Percentiles rank a stretch among this genome's conserved stretches.
Conservation (phyloP, 257 asterid genomes). For the Solanum dulcamara region DNA sequence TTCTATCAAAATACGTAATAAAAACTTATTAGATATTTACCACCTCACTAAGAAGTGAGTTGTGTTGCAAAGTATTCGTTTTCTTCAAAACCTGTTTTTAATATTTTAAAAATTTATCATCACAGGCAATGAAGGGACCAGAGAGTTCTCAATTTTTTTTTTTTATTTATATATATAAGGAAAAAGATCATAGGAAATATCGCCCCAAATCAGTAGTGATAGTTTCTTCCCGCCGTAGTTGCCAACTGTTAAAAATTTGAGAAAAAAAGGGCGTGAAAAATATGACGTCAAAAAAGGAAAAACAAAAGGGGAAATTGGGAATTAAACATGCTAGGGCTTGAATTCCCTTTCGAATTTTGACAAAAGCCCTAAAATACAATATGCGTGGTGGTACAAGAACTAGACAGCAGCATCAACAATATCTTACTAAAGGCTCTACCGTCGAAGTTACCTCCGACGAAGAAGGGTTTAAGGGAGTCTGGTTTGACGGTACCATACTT, state of each 20-base stretch:
- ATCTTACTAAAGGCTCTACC: conserved; percentile 9
- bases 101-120: too few species aligned
- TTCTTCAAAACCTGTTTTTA: too few species aligned
- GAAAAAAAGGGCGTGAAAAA: background rate
- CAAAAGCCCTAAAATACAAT: conserved; percentile 2
- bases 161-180: too few species aligned
- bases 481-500: conserved; percentile 35
- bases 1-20: too few species aligned
- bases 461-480: conserved; percentile 34
- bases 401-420: background rate
- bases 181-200: background rate
- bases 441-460: conserved; percentile 49
- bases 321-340: background rate
- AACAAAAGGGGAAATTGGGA: background rate
- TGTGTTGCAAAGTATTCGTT: too few species aligned
- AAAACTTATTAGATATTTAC: background rate
- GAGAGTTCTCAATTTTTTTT: too few species aligned
- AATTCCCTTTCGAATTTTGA: background rate
- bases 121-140: too few species aligned
- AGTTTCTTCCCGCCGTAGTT: background rate
- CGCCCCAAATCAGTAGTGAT: background rate
- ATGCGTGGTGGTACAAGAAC: background rate
- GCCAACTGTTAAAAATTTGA: background rate
- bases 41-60: background rate
- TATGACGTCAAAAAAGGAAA: background rate